Evolutionary conservation across 2,329 filamentous ascomycete species (phyloP).

Genomic region (Drechslerella dactyloides): DNA sequence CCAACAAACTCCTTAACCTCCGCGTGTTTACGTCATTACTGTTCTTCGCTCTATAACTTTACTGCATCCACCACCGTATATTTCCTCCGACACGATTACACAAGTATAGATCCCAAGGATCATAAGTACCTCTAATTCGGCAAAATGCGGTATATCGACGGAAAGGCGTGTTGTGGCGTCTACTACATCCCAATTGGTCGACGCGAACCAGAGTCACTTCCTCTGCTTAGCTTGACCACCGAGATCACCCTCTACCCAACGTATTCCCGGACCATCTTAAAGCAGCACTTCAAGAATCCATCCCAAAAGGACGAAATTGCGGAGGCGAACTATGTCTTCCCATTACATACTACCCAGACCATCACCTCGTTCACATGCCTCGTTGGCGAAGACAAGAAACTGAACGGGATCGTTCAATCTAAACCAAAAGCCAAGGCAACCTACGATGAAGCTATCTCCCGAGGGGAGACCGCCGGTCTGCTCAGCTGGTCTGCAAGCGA

Average conservation of each 20-base stretch:
- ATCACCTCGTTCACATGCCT: slow-evolving; percentile 72
- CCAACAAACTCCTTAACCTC: too few relatives aligned
- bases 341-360: slow-evolving; percentile 74
- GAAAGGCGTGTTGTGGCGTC: slow-evolving; percentile 26
- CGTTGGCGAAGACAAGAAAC: slow-evolving; percentile 65
- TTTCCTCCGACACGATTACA: background rate
- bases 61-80: background rate
- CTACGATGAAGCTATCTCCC: slow-evolving; percentile 66
- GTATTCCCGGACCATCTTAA: slow-evolving; percentile 60
- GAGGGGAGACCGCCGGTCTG: slow-evolving; percentile 69
- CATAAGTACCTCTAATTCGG: background rate
- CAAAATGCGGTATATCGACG: slow-evolving; percentile 34
- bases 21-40: background rate
- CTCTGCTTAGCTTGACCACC: slow-evolving; percentile 32
- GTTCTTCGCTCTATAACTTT: too few relatives aligned
- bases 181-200: slow-evolving; percentile 31
- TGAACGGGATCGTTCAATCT: slow-evolving; percentile 72
- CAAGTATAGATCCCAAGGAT: too few relatives aligned
- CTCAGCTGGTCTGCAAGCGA: slow-evolving; percentile 70
- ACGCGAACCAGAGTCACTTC: slow-evolving; percentile 19
- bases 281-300: slow-evolving; percentile 69
- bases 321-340: slow-evolving; percentile 71
- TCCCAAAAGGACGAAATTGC: slow-evolving; percentile 60
- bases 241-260: slow-evolving; percentile 48
- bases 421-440: slow-evolving; percentile 67